Evolutionary conservation across 2,329 filamentous ascomycete species (phyloP).

Genomic region (Aureobasidium sp.): DNA sequence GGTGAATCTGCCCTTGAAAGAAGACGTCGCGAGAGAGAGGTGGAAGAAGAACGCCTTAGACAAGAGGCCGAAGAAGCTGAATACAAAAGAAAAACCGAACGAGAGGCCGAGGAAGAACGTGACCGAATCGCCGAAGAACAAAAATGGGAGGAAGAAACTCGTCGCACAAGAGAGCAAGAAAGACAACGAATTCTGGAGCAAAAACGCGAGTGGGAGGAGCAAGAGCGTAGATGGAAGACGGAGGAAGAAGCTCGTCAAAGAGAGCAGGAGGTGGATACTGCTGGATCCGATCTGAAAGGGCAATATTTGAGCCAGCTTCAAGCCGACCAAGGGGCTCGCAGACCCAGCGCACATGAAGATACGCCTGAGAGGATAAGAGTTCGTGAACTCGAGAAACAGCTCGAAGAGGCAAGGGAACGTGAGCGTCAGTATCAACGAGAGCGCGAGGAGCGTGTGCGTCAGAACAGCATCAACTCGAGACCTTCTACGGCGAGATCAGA

Average conservation of each 20-base stretch:
- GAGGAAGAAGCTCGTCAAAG: slow-evolving; percentile 62
- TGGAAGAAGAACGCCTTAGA: slow-evolving; percentile 45
- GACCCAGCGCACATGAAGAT: slow-evolving; percentile 29
- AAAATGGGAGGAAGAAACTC: slow-evolving; percentile 57
- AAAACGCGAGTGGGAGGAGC: slow-evolving; percentile 66
- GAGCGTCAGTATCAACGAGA: slow-evolving; percentile 56
- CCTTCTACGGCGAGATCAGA: slow-evolving; percentile 2
- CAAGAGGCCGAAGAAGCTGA: slow-evolving; percentile 45
- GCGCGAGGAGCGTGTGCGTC: slow-evolving; percentile 43
- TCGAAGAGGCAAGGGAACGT: slow-evolving; percentile 58
- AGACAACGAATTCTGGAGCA: slow-evolving; percentile 55
- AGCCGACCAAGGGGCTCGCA: slow-evolving; percentile 48
- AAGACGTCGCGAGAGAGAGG: slow-evolving; percentile 45
- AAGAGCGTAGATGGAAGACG: slow-evolving; percentile 66
- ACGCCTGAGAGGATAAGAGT: slow-evolving; percentile 58
- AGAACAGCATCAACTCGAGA: slow-evolving; percentile 26
- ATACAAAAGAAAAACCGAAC: slow-evolving; percentile 37
- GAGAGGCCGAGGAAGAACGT: slow-evolving; percentile 57
- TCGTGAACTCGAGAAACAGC: slow-evolving; percentile 66
- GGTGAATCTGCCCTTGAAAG: slow-evolving; percentile 79
- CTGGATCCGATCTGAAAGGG: slow-evolving; percentile 61
- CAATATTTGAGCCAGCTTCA: slow-evolving; percentile 85
- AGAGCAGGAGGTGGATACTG: slow-evolving; percentile 65
- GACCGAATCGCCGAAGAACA: slow-evolving; percentile 55
- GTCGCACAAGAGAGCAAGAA: slow-evolving; percentile 49